Evolutionary conservation across 2,329 filamentous ascomycete genomes (phyloP).

Genomic region (Botryosphaeria agaves): DNA sequence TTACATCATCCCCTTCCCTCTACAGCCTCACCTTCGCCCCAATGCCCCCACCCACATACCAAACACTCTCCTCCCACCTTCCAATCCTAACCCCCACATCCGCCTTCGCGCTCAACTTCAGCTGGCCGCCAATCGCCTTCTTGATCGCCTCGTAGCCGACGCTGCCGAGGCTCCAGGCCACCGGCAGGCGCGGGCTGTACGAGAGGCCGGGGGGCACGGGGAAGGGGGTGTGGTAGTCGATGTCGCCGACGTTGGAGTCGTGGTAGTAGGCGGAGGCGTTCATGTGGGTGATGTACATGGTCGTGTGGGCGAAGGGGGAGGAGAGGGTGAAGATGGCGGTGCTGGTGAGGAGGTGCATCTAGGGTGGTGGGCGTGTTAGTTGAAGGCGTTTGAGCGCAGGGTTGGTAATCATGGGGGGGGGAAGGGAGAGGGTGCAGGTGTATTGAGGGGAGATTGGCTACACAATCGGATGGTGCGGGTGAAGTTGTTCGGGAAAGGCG

Average conservation of each 20-base stretch:
- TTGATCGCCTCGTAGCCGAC: conserved; percentile 71
- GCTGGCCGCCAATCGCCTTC: conserved; percentile 59
- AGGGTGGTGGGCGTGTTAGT: neutral
- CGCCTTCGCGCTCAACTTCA: conserved; percentile 66
- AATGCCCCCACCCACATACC: conserved; percentile 38
- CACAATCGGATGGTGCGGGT: no score
- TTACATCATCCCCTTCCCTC: conserved; percentile 1
- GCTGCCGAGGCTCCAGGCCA: conserved; percentile 58
- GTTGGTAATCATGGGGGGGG: no score
- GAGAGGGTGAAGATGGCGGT: conserved; percentile 70
- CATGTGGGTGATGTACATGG: conserved; percentile 59
- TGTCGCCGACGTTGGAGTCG: conserved; percentile 59
- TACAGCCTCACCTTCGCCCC: conserved; percentile 29
- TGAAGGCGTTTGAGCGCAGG: no score
- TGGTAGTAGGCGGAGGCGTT: conserved; percentile 81
- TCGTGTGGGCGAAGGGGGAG: conserved; percentile 59
- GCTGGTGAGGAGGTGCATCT: conserved; percentile 68
- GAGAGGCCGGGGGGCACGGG: conserved; percentile 58
- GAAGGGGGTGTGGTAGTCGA: conserved; percentile 58
- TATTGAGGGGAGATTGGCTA: no score
- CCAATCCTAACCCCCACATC: conserved; percentile 59
- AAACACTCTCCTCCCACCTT: conserved; percentile 54
- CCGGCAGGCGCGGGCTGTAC: conserved; percentile 59
- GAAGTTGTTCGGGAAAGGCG: no score
- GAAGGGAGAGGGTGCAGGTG: neutral